Conservation (phyloP, 805 yeast genomes). For the Lipomyces orientalis region DNA sequence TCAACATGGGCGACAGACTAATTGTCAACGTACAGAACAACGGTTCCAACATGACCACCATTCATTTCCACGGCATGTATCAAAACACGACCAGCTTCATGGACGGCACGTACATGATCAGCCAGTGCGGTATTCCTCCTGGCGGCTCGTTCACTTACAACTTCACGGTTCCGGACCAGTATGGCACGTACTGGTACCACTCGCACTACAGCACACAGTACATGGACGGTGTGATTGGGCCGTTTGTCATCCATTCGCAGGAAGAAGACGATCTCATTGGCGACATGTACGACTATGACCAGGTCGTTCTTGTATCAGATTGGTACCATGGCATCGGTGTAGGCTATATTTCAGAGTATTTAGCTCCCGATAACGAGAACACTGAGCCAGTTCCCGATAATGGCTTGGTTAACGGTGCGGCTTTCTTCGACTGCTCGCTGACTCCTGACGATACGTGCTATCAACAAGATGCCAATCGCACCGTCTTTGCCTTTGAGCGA, state of each 20-base stretch:
- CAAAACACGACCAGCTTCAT: conserved; percentile 72
- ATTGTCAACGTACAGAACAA: conserved; percentile 75
- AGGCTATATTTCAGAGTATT: conserved; percentile 46
- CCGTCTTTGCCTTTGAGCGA: conserved; percentile 23
- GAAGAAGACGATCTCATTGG: conserved; percentile 45
- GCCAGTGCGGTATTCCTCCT: conserved; percentile 89
- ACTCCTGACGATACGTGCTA: conserved; percentile 41
- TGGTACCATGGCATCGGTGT: conserved; percentile 49
- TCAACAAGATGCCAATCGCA: conserved; percentile 37
- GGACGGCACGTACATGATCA: conserved; percentile 89
- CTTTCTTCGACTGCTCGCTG: conserved; percentile 42
- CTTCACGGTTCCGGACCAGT: conserved; percentile 78
- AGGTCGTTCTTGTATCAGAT: conserved; percentile 51
- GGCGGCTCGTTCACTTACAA: conserved; percentile 76
- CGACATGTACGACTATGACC: conserved; percentile 43
- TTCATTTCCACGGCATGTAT: conserved; percentile 95
- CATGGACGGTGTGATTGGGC: conserved; percentile 78
- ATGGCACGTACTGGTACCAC: conserved; percentile 96
- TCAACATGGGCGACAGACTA: conserved; percentile 78
- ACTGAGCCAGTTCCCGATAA: conserved; percentile 49
- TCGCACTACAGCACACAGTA: conserved; percentile 89
- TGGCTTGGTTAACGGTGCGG: conserved; percentile 52
- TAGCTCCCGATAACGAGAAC: conserved; percentile 52
- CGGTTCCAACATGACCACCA: conserved; percentile 65
- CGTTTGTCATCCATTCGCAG: conserved; percentile 51